Conservation (phyloP, 805 yeast genomes). For the Komagataella mondaviorum region DNA sequence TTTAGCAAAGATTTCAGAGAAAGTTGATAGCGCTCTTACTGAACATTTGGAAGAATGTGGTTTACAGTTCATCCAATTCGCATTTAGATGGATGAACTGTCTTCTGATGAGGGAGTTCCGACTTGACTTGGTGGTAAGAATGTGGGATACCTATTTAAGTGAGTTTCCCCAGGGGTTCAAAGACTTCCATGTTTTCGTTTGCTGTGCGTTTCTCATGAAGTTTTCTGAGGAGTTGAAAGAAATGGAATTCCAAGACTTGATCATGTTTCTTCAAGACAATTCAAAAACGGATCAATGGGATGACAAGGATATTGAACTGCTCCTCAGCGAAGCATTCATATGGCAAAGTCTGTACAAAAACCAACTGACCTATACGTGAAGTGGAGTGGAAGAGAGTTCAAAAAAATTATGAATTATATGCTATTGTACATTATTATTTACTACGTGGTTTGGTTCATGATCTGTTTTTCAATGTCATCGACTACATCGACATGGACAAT, state of each 20-base stretch:
- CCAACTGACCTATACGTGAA: constrained; percentile 23
- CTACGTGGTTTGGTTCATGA: not conserved
- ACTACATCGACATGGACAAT: constrained; percentile 20
- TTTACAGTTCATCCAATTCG: constrained; percentile 89
- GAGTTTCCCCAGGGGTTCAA: constrained; percentile 72
- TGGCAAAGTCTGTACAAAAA: constrained; percentile 91
- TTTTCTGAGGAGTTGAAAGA: constrained; percentile 68
- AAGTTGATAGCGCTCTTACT: constrained; percentile 66
- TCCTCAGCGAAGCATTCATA: constrained; percentile 89
- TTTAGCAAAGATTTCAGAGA: constrained; percentile 58
- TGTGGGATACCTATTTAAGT: constrained; percentile 94
- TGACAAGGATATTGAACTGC: constrained; percentile 80
- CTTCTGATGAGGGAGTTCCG: constrained; percentile 86
- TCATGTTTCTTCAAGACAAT: constrained; percentile 81
- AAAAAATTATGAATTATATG: not conserved
- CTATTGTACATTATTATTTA: not conserved
- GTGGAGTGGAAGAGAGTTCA: not conserved
- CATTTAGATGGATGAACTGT: constrained; percentile 99
- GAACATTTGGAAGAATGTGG: constrained; percentile 69
- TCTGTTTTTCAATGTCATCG: not conserved
- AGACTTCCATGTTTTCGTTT: constrained; percentile 90
- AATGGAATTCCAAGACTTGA: constrained; percentile 91
- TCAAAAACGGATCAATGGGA: constrained; percentile 73
- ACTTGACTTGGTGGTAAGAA: constrained; percentile 65
- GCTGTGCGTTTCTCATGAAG: constrained; percentile 89